Evolutionary conservation across 331 rosid genomes (phyloP).

Genomic region (Malus hybrid): DNA sequence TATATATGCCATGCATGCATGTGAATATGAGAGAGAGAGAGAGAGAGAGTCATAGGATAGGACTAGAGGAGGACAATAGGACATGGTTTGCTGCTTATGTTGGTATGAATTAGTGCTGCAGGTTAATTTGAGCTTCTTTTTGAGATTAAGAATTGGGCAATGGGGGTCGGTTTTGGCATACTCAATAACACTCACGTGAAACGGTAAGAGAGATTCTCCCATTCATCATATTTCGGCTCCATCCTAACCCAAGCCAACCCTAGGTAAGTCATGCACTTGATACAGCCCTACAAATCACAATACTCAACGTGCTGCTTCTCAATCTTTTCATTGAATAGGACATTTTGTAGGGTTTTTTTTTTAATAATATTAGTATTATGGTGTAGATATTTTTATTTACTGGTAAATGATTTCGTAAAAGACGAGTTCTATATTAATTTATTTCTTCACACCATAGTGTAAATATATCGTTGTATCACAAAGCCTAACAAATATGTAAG

Average conservation of each 20-base stretch:
- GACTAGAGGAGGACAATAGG: background rate
- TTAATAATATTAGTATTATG: background rate
- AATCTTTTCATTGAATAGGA: background rate
- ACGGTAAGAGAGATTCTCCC: background rate
- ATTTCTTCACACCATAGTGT: no score
- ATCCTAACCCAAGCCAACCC: background rate
- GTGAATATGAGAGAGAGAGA: background rate
- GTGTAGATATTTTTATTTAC: background rate
- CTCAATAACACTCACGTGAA: background rate
- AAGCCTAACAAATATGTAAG: background rate
- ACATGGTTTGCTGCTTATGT: background rate
- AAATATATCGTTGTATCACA: background rate
- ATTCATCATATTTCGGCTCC: background rate
- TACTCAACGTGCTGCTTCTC: background rate
- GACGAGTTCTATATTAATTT: background rate
- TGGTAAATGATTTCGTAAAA: no score
- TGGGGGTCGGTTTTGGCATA: background rate
- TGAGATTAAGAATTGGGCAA: background rate
- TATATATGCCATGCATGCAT: background rate
- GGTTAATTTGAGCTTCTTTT: background rate
- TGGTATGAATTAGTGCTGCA: background rate
- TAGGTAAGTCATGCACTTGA: conserved; percentile 1
- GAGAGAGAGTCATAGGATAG: background rate
- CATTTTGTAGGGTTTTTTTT: background rate
- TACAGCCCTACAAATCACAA: background rate